Conservation (phyloP, 345 rosid species). For the Linum usitatissimum region DNA sequence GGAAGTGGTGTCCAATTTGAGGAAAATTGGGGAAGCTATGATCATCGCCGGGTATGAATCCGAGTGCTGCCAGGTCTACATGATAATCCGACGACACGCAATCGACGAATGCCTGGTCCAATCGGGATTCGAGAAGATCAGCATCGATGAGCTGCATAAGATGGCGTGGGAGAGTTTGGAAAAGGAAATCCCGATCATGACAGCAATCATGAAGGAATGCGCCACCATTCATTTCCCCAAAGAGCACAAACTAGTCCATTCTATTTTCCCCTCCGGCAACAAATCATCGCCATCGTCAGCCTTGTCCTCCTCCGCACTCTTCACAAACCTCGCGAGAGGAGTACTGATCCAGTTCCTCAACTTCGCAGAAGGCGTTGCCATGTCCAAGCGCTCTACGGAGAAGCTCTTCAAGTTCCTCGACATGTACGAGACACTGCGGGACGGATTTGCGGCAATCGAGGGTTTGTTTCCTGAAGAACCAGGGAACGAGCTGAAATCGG, state of each 20-base stretch:
- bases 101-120: conserved; percentile 41
- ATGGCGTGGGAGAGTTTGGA: conserved; percentile 61
- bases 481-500: conserved; percentile 38
- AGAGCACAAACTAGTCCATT: conserved; percentile 43
- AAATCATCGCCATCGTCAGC: conserved; percentile 5
- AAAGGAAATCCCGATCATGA: conserved; percentile 66
- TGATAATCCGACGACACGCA: conserved; percentile 40
- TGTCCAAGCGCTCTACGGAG: conserved; percentile 59
- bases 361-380: conserved; percentile 64
- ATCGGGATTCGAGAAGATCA: conserved; percentile 56
- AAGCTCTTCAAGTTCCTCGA: conserved; percentile 78
- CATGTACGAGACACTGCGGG: conserved; percentile 61
- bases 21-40: conserved; percentile 49
- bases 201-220: conserved; percentile 47
- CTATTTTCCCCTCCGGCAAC: conserved; percentile 26
- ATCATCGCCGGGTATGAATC: conserved; percentile 51
- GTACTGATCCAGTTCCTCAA: conserved; percentile 57
- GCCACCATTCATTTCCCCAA: conserved; percentile 38
- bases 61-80: conserved; percentile 62
- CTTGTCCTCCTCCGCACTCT: conserved; percentile 29
- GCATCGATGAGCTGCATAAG: conserved; percentile 74
- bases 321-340: conserved; percentile 39
- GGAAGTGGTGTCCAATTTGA: conserved; percentile 34
- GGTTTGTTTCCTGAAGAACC: conserved; percentile 33
- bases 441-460: conserved; percentile 31